phyloP scores from a whole-genome alignment of 164 flowering plant genomes.

The Vitis rupestris region DNA sequence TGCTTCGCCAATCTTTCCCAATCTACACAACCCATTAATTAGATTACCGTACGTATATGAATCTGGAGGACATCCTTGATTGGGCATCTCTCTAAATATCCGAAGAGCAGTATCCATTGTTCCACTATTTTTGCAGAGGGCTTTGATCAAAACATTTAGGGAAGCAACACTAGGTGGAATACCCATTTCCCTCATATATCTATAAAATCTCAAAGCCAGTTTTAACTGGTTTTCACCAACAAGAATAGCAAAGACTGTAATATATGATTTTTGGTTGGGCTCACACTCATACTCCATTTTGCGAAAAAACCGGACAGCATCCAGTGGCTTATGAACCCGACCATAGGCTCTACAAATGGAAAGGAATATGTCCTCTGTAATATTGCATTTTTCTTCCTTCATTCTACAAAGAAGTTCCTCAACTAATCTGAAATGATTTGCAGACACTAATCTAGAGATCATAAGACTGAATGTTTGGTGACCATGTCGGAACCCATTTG shows the following conservation, averaged over 20 bases:
- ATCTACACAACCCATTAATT: conserved; percentile 75
- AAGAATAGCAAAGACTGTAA: conserved; percentile 62
- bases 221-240: conserved; percentile 72
- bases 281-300: conserved; percentile 59
- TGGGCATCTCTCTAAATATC: conserved; percentile 73
- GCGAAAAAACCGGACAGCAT: conserved; percentile 67
- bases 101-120: conserved; percentile 58
- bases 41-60: conserved; percentile 89
- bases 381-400: conserved; percentile 63
- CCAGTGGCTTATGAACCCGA: conserved; percentile 74
- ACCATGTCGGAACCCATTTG: conserved; percentile 81
- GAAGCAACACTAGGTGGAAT: conserved; percentile 52
- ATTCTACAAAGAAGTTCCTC: conserved; percentile 66
- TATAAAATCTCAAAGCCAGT: conserved; percentile 65
- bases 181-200: conserved; percentile 65
- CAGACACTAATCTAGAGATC: conserved; percentile 62
- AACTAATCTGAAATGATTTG: conserved; percentile 62
- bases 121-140: conserved; percentile 61
- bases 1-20: conserved; percentile 59
- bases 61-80: conserved; percentile 68
- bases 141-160: conserved; percentile 80
- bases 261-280: conserved; percentile 55
- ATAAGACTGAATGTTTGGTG: conserved; percentile 57
- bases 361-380: conserved; percentile 61
- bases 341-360: conserved; percentile 77